phyloP scores from a whole-genome alignment of 371 early-diverging fungal species.

The Mortierella sp. region DNA sequence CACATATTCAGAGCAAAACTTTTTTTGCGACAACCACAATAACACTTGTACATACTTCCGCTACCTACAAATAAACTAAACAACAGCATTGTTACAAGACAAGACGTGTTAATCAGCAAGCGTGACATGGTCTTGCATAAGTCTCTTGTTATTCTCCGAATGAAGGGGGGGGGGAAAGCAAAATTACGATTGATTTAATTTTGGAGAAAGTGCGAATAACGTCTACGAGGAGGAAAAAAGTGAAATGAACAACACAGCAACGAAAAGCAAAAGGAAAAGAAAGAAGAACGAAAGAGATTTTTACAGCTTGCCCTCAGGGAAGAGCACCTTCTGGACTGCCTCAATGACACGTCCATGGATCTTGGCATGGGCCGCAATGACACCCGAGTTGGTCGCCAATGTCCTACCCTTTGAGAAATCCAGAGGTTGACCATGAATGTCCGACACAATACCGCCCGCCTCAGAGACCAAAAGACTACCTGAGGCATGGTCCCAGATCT shows the following conservation, averaged over 20 bases:
- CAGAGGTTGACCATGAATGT: constrained; percentile 86
- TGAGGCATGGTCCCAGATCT: constrained; percentile 99
- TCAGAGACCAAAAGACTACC: constrained; percentile 92
- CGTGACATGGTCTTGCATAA: constrained; percentile 5
- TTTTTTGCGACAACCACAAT: background rate
- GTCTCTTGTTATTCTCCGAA: background rate
- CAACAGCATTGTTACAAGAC: background rate
- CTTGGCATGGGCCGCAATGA: constrained; percentile 84
- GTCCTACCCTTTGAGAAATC: constrained; percentile 93
- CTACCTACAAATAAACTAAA: background rate
- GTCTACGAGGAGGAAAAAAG: background rate
- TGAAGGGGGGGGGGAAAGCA: background rate
- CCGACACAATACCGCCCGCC: constrained; percentile 95
- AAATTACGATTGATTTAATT: background rate
- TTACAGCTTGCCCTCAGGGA: constrained; percentile 54
- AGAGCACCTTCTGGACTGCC: constrained; percentile 76
- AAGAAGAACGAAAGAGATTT: background rate
- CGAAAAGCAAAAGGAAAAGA: background rate
- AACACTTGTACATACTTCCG: background rate
- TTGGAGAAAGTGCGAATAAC: background rate
- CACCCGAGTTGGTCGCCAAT: constrained; percentile 88
- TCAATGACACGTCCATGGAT: constrained; percentile 77
- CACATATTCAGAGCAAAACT: background rate
- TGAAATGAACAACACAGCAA: background rate
- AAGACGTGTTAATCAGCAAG: background rate